phyloP scores from a whole-genome alignment of 1,284 basidiomycete species.

The Marasmius fiardii region DNA sequence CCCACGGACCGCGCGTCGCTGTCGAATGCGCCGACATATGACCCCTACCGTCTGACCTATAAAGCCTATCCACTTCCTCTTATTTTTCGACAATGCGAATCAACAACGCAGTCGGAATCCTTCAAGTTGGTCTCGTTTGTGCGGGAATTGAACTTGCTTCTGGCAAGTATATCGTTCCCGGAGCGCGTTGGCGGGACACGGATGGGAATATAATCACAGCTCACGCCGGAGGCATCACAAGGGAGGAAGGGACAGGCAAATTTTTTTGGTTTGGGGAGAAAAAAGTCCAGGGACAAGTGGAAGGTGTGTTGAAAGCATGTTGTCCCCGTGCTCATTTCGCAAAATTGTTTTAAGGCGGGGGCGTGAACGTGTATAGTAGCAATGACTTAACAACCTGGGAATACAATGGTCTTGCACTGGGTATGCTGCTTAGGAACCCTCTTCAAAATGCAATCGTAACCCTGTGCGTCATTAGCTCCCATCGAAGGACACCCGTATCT shows the following conservation, averaged over 20 bases:
- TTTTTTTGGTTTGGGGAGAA: constrained; percentile 20
- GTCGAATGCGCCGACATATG: no score
- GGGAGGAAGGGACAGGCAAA: constrained; percentile 11
- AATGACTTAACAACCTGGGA: constrained; percentile 19
- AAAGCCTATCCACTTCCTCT: no score
- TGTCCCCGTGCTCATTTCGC: background rate
- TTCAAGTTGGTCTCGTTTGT: background rate
- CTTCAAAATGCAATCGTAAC: constrained; percentile 8
- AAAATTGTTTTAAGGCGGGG: constrained; percentile 6
- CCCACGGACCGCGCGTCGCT: no score
- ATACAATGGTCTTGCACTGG: constrained; percentile 15
- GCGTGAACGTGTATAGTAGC: constrained; percentile 17
- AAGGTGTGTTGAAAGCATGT: background rate
- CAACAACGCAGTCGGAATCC: background rate
- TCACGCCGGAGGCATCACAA: constrained; percentile 17
- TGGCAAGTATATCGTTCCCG: constrained; percentile 16
- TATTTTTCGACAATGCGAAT: no score
- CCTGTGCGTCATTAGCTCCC: constrained; percentile 9
- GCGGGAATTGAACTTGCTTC: background rate
- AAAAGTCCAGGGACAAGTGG: constrained; percentile 1
- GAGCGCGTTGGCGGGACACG: constrained; percentile 20
- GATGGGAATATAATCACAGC: constrained; percentile 17
- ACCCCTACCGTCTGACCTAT: no score
- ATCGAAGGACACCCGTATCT: constrained; percentile 8
- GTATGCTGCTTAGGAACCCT: background rate